Base-by-base conservation (phyloP, 2,329 filamentous ascomycete genomes). In the Ophiostoma fasciatum region DNA sequence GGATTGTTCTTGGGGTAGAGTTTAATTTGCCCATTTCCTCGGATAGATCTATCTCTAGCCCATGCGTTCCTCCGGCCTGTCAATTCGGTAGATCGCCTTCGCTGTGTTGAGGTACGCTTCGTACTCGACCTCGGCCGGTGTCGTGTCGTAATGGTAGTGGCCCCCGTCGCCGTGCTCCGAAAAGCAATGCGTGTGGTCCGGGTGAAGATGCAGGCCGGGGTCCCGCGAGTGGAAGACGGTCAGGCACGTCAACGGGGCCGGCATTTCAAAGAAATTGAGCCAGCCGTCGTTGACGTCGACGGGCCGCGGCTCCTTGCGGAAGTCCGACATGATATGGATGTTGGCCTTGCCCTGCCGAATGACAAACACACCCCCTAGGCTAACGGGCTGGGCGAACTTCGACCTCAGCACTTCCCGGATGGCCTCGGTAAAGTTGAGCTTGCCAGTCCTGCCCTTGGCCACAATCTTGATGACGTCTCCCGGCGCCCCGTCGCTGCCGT, bases 111-210 rank as follows among this genome's bases (percentile, higher is more conserved):
- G 29, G 11, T 40, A 20, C 17, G 31, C 31, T 28, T 38, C 28
- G 35, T 36, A 36, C 17, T 31, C 35, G 15, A 28, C 28, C 13
- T 36, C 28, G 17, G n/a, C 35, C 8, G 20, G 41, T 25, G 20
- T 36, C 17, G 21, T 19, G 13, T 36, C 35, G 28, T 36, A 28
- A 13, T 36, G 35, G 17, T 31, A 36, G n/a, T 36, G 35, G n/a
- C 35, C 35, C 13, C 35, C 35, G 22, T 36, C 28, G 12, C 28
- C 35, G 4, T 12, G 28, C 1, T 44, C 35, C 3, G 58, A 58
- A 36, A 62, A 64, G n/a, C 55, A 58, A 48, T 66, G 63, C 4
- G 62, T 64, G 43, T 67, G 62, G 42, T 66, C 62, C 45, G 63
- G 58, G 22, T 61, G 48, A 37, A 65, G 40, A 0, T 47, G 53